phyloP scores from a whole-genome alignment of 2,329 filamentous ascomycete genomes.

The Ophiostoma fasciatum region DNA sequence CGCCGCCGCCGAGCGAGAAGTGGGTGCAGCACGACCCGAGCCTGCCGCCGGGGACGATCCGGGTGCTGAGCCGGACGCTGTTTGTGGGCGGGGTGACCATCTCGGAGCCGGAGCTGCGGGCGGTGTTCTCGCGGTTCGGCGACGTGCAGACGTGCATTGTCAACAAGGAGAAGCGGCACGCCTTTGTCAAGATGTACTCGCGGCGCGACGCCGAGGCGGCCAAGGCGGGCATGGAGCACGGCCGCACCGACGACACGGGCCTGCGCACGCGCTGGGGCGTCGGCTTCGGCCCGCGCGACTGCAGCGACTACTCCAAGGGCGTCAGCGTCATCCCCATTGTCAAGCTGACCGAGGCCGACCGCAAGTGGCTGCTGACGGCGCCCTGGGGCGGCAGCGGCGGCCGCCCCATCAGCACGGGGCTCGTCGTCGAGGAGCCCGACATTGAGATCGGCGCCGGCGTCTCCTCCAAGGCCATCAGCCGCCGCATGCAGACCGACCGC shows the following conservation, averaged over 20 bases:
- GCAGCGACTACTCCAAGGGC: constrained; percentile 86
- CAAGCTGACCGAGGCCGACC: constrained; percentile 86
- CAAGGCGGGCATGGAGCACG: constrained; percentile 76
- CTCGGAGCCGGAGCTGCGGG: constrained; percentile 67
- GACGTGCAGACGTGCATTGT: constrained; percentile 94
- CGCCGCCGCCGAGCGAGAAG: constrained; percentile 34
- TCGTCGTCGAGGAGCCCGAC: constrained; percentile 92
- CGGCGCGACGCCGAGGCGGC: constrained; percentile 72
- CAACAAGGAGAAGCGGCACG: constrained; percentile 94
- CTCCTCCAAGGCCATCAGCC: constrained; percentile 73
- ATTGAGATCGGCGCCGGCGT: constrained; percentile 98
- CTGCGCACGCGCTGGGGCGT: constrained; percentile 92
- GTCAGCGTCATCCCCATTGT: constrained; percentile 87
- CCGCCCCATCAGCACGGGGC: constrained; percentile 59
- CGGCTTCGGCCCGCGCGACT: constrained; percentile 90
- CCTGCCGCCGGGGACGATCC: constrained; percentile 65
- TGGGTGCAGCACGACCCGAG: constrained; percentile 66
- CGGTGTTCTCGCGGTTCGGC: constrained; percentile 68
- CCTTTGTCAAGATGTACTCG: constrained; percentile 96
- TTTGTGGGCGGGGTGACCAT: constrained; percentile 93
- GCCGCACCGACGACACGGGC: constrained; percentile 55
- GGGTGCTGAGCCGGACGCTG: constrained; percentile 84
- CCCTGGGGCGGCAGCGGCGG: constrained; percentile 89
- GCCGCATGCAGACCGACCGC: constrained; percentile 55
- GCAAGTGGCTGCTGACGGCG: constrained; percentile 92